phyloP scores from a whole-genome alignment of 163 green algal species.

The Volvox carteri region DNA sequence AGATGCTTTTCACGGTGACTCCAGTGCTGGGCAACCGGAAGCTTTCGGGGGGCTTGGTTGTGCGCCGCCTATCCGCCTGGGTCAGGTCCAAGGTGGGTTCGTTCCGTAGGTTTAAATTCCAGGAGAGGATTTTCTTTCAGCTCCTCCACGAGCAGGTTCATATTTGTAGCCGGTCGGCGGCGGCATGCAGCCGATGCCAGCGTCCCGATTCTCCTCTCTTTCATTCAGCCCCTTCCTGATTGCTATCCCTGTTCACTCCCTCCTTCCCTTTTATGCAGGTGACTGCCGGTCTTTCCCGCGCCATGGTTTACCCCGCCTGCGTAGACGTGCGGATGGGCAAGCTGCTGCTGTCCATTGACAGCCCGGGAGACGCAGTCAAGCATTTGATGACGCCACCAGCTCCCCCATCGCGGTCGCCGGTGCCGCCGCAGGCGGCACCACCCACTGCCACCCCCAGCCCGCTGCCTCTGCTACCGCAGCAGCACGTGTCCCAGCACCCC shows the following conservation, averaged over 20 bases:
- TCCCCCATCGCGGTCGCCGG: neutral
- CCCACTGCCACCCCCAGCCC: neutral
- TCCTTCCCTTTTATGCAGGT: too few species aligned
- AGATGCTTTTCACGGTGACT: constrained; percentile 66
- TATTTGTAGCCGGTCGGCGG: too few species aligned
- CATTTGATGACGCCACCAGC: neutral
- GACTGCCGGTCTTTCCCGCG: neutral
- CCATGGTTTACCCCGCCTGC: constrained; percentile 56
- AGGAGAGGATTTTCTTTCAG: too few species aligned
- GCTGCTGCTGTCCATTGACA: constrained; percentile 31
- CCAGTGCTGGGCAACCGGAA: constrained; percentile 68
- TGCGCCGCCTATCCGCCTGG: constrained; percentile 51
- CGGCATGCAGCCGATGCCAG: too few species aligned
- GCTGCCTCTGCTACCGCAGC: neutral
- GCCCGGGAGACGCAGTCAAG: neutral
- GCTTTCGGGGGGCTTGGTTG: constrained; percentile 47
- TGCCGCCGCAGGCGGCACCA: neutral
- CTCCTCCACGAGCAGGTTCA: too few species aligned
- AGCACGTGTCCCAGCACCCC: too few species aligned
- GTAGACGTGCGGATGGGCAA: constrained; percentile 50
- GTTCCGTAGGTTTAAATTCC: too few species aligned
- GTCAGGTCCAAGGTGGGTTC: constrained; percentile 51
- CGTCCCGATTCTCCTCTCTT: too few species aligned
- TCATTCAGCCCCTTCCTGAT: too few species aligned
- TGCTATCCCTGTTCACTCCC: too few species aligned